Evolutionary conservation across 805 yeast species (phyloP).

Genomic region (Dipodascus geniculatus): DNA sequence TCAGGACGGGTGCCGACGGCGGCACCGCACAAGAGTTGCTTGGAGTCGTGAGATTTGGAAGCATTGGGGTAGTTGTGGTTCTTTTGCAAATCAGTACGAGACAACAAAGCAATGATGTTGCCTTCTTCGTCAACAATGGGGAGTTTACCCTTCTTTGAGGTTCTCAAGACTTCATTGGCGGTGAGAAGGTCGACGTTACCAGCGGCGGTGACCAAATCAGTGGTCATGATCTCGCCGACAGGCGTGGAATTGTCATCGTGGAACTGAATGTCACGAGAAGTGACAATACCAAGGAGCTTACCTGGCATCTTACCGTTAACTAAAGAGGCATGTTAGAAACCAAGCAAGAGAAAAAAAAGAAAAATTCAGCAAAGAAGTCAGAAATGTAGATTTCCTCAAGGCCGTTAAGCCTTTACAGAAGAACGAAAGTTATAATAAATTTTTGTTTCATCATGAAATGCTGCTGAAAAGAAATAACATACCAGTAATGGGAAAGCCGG

Average conservation of each 20-base stretch:
- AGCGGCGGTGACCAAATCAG: conserved; percentile 63
- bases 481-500: conserved; percentile 99
- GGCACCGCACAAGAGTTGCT: conserved; percentile 97
- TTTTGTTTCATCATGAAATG: conserved; percentile 14
- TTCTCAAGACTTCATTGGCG: conserved; percentile 84
- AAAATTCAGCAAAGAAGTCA: conserved; percentile 4
- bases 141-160: conserved; percentile 93
- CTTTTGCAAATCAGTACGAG: conserved; percentile 95
- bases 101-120: conserved; percentile 73
- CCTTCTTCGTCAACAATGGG: conserved; percentile 78
- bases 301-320: conserved; percentile 81
- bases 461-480: conserved; percentile 35
- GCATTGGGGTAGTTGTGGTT: conserved; percentile 90
- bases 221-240: conserved; percentile 81
- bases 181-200: conserved; percentile 65
- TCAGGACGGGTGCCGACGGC: conserved; percentile 90
- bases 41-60: conserved; percentile 82
- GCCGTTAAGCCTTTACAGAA: conserved; percentile 97
- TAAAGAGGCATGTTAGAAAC: conserved; percentile 30
- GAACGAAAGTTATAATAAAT: conserved; percentile 91
- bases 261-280: conserved; percentile 96
- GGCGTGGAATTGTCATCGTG: conserved; percentile 55
- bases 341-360: conserved; percentile 4
- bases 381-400: conserved; percentile 59
- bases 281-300: conserved; percentile 86